Evolutionary conservation across 768 basidiomycete genomes (phyloP), one percentile per base, ranked within the genome.

Genomic region (Leccinum subgranulosum): DNA sequence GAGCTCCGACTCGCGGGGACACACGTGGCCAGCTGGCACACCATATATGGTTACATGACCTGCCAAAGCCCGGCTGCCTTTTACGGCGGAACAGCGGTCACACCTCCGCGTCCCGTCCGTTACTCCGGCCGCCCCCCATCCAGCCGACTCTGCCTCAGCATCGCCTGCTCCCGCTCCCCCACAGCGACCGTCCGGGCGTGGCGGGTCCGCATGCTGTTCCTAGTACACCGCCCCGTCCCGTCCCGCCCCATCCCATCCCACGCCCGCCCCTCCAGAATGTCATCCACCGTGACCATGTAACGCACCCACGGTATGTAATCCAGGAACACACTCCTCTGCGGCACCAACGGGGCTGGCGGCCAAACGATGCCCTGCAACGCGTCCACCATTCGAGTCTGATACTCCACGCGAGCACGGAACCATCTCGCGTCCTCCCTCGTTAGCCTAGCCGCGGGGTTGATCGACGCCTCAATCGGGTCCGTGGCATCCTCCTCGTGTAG

Each of bases 251-350:
- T 56, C 58, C 54, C 71, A 59, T 78, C 84, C 64, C 76, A 63
- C 63, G 56, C 71, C 29, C 41, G 58, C 17, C 59, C 59, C 36
- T 70, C 69, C 23, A 63, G 62, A 43, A 48, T 55, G 59, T 93
- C 91, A 61, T 96, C 93, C 36, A 74, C 79, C 27, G 57, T 71
- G 41, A 89, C 83, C 69, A 95, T 88, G 58, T 74, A 66, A 57
- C 86, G 77, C 50, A 92, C 74, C 72, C 79, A 81, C 31, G 92
- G 87, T 62, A 83, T 73, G 72, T 91, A 89, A 49, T 95, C 90
- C 66, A 86, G 69, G 64, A 81, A 79, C 57, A 88, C 71, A 39
- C 74, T 73, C 19, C 66, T 65, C 49, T 79, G 75, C 12, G 80
- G 78, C 66, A 82, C 73, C 45, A 77, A 58, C 54, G 79, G 73